Percentiles rank a stretch among this genome's conserved stretches.
Evolutionary conservation across 2,329 filamentous ascomycete species (phyloP).

Genomic region (Penicillium sp.): DNA sequence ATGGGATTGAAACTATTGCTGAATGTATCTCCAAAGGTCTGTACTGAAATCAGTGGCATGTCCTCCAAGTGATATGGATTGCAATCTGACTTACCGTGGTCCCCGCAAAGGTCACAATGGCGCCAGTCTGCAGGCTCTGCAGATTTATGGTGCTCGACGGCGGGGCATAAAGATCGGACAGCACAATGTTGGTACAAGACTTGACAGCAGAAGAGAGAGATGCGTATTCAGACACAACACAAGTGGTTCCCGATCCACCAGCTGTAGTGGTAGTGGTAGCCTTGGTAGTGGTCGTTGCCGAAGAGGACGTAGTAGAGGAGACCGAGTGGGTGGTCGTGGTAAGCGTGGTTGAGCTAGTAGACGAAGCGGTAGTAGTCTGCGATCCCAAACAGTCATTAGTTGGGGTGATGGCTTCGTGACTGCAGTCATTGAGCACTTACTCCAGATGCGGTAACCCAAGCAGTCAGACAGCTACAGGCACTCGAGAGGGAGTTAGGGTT

Average conservation of each 20-base stretch:
- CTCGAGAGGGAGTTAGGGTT: conserved; percentile 26
- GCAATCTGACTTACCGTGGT: conserved; percentile 26
- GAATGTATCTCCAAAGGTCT: conserved; percentile 40
- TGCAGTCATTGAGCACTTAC: background rate
- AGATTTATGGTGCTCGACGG: conserved; percentile 45
- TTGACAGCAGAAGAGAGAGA: conserved; percentile 40
- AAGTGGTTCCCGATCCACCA: conserved; percentile 6
- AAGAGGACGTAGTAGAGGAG: conserved; percentile 5
- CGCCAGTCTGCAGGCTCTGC: conserved; percentile 41
- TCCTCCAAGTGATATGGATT: background rate
- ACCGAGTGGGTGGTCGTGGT: conserved; percentile 6
- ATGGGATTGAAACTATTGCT: conserved; percentile 43
- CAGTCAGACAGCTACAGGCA: conserved; percentile 29
- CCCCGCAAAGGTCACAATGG: conserved; percentile 46
- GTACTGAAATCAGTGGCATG: background rate
- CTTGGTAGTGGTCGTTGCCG: conserved; percentile 1
- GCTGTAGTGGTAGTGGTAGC: background rate
- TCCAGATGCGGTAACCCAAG: conserved; percentile 15
- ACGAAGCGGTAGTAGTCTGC: conserved; percentile 3
- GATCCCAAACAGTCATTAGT: background rate
- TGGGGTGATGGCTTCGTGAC: background rate
- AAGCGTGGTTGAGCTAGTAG: conserved; percentile 10
- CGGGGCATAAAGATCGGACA: conserved; percentile 44
- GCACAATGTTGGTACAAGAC: conserved; percentile 46
- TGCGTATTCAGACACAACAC: conserved; percentile 24